Evolutionary conservation across 805 yeast genomes (phyloP).

Genomic region (Ogataea angusta): DNA sequence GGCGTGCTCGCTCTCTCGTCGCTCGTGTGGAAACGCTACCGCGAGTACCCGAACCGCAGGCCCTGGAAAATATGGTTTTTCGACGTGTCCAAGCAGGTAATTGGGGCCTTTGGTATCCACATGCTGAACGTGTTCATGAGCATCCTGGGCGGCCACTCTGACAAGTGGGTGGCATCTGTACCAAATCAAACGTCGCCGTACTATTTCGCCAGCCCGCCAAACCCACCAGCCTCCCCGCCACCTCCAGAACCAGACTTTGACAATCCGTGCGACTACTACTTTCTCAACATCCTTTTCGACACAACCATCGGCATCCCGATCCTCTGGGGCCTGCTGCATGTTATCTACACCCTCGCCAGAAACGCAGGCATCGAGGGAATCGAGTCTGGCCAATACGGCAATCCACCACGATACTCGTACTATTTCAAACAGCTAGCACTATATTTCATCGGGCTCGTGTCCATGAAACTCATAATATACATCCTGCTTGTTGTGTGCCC

Average conservation of each 20-base stretch:
- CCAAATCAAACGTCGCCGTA: constrained; percentile 10
- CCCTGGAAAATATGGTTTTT: constrained; percentile 87
- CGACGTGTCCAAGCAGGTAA: constrained; percentile 85
- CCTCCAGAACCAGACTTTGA: constrained; percentile 33
- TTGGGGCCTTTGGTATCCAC: constrained; percentile 86
- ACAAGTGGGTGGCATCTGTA: constrained; percentile 15
- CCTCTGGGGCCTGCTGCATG: constrained; percentile 54
- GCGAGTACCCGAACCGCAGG: constrained; percentile 76
- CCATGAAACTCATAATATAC: constrained; percentile 57
- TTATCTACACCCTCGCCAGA: constrained; percentile 47
- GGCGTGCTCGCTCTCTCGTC: constrained; percentile 77
- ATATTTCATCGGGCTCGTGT: constrained; percentile 58
- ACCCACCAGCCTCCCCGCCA: background rate
- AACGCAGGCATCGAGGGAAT: constrained; percentile 43
- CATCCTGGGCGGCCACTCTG: constrained; percentile 44
- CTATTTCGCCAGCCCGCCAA: constrained; percentile 1
- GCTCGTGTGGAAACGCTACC: constrained; percentile 68
- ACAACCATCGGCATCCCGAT: constrained; percentile 93
- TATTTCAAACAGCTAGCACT: constrained; percentile 69
- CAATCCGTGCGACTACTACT: constrained; percentile 93
- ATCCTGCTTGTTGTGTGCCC: constrained; percentile 60
- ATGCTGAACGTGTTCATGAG: constrained; percentile 71
- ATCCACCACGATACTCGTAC: constrained; percentile 58
- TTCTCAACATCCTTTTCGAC: constrained; percentile 80
- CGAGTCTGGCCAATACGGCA: constrained; percentile 60